Evolutionary conservation across 768 basidiomycete genomes (phyloP).

Genomic region (Naganishia vishniacii): DNA sequence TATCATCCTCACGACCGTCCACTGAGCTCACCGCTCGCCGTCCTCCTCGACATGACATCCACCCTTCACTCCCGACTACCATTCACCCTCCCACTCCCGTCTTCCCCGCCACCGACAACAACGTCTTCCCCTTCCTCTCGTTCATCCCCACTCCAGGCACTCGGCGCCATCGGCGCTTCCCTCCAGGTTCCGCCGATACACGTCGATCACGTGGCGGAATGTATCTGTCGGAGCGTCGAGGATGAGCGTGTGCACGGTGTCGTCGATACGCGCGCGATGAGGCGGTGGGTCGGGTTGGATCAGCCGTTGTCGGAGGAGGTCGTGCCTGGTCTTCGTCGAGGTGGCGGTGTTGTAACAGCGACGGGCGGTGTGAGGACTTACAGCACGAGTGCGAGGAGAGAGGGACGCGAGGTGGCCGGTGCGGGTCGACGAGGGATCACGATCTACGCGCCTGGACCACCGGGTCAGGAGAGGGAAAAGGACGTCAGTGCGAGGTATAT

Average conservation of each 20-base stretch:
- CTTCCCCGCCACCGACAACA: conserved; percentile 48
- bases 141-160: conserved; percentile 50
- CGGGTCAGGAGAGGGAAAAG: conserved; percentile 15
- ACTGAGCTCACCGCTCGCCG: conserved; percentile 76
- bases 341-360: too few relatives aligned
- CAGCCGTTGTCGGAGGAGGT: background rate
- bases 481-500: background rate
- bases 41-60: conserved; percentile 73
- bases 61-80: conserved; percentile 59
- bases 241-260: conserved; percentile 51
- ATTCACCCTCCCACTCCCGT: conserved; percentile 47
- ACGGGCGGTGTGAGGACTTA: too few relatives aligned
- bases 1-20: conserved; percentile 93
- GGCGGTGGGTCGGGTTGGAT: conserved; percentile 52
- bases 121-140: conserved; percentile 55
- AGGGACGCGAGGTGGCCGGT: background rate
- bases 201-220: conserved; percentile 88
- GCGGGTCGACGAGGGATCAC: background rate
- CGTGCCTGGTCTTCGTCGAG: too few relatives aligned
- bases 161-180: conserved; percentile 51
- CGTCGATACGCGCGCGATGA: conserved; percentile 58
- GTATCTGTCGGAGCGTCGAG: conserved; percentile 60
- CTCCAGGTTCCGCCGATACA: conserved; percentile 84
- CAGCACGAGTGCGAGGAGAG: too few relatives aligned
- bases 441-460: conserved; percentile 16